Conservation (phyloP, 1,139 yeast genomes). For the Kodamaea derodonti region DNA sequence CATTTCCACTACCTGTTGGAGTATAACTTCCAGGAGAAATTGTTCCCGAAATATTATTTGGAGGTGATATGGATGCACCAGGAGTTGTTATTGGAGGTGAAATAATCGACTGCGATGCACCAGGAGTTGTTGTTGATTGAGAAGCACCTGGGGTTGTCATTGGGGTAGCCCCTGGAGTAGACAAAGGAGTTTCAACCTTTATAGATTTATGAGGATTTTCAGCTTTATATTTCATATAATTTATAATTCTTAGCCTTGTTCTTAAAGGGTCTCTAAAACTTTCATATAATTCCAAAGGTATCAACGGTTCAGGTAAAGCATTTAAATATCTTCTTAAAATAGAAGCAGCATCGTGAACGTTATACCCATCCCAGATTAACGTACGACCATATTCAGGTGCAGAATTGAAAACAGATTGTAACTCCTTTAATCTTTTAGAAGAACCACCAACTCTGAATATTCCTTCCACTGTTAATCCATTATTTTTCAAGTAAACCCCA, state of each 20-base stretch:
- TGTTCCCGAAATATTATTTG: background rate
- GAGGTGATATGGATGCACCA: constrained; percentile 1
- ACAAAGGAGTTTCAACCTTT: constrained; percentile 8
- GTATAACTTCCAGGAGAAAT: constrained; percentile 1
- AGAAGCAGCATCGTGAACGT: constrained; percentile 98
- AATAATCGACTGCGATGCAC: background rate
- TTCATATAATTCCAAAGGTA: constrained; percentile 76
- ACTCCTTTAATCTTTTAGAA: constrained; percentile 78
- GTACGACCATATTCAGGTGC: constrained; percentile 90
- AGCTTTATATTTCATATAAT: constrained; percentile 57
- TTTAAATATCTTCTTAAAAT: constrained; percentile 80
- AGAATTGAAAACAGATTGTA: constrained; percentile 76
- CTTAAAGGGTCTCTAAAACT: constrained; percentile 75
- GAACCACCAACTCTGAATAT: constrained; percentile 93
- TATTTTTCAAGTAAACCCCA: constrained; percentile 77
- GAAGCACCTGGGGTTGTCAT: background rate
- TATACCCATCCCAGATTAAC: constrained; percentile 86
- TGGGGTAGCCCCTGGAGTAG: constrained; percentile 1
- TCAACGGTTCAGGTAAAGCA: constrained; percentile 87
- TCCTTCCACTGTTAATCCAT: constrained; percentile 79
- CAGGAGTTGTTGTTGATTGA: constrained; percentile 1
- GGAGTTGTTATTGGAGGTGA: background rate
- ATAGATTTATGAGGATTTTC: constrained; percentile 32
- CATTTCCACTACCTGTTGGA: background rate
- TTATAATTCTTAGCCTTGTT: constrained; percentile 55